These are phyloP conservation scores for Solioccasus polychromus DNA, from an alignment of 768 basidiomycete species.

Conservation along the genomic window DNA sequence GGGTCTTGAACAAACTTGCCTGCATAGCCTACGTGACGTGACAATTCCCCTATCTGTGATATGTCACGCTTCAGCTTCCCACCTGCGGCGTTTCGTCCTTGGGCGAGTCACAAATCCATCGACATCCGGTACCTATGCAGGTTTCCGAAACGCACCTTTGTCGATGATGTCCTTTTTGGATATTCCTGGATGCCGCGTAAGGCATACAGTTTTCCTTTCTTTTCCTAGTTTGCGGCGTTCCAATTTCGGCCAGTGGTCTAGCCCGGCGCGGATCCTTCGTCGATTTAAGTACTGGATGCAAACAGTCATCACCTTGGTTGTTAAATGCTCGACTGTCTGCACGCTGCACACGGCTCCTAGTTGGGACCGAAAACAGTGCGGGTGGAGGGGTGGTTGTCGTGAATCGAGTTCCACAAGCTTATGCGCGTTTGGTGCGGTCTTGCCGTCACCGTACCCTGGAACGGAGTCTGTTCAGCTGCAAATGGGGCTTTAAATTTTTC, in stretches of 20 bases:
- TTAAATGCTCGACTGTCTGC: not conserved
- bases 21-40: conserved; percentile 25
- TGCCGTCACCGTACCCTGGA: conserved; percentile 26
- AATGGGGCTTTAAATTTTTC: conserved; percentile 13
- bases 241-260: conserved; percentile 12
- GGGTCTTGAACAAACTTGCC: conserved; percentile 34
- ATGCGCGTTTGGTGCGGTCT: conserved; percentile 25
- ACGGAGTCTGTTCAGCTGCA: conserved; percentile 17
- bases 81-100: conserved; percentile 6
- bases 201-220: not conserved
- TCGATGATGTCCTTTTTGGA: not conserved
- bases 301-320: conserved; percentile 8
- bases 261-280: not conserved
- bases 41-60: conserved; percentile 29
- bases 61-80: conserved; percentile 21
- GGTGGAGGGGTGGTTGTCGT: conserved; percentile 7
- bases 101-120: no score
- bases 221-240: conserved; percentile 9
- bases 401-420: conserved; percentile 17
- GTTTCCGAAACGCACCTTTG: conserved; percentile 3
- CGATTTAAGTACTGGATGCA: not conserved
- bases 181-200: not conserved
- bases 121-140: conserved; percentile 1
- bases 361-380: conserved; percentile 9
- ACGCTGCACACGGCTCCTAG: not conserved